Percentiles rank a stretch among this genome's conserved stretches.
phyloP scores from a whole-genome alignment of 129 eudicot species.

The Centaurea solstitialis region DNA sequence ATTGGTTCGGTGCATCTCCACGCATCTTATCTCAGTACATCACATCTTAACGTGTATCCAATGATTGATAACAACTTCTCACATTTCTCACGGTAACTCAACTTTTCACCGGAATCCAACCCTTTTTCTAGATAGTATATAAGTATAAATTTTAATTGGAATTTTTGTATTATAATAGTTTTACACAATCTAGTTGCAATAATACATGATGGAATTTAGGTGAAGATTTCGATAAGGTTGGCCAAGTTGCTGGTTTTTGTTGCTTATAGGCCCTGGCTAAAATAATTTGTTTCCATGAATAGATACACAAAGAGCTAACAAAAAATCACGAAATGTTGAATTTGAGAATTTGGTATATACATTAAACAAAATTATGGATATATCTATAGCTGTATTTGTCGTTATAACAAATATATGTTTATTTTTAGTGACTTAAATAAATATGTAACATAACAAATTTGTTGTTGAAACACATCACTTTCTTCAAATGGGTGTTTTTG shows the following conservation, averaged over 20 bases:
- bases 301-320: neutral
- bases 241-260: constrained; percentile 20
- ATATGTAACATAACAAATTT: no score
- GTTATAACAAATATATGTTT: neutral
- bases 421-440: neutral
- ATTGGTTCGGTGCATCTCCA: no score
- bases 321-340: neutral
- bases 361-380: neutral
- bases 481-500: neutral
- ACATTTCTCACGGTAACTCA: no score
- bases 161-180: neutral
- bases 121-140: neutral
- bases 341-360: neutral
- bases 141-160: neutral
- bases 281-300: neutral
- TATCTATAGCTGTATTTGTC: neutral
- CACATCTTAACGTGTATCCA: no score
- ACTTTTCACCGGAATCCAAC: no score
- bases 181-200: neutral
- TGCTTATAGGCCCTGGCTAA: neutral
- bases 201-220: constrained; percentile 18
- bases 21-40: no score
- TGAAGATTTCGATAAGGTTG: constrained; percentile 28
- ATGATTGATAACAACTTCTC: no score
- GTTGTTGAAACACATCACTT: neutral